Percentiles rank a stretch among this genome's conserved stretches.
These are phyloP conservation scores for Hygrophorus russula DNA, from an alignment of 768 basidiomycete genomes.

Conservation along the genomic window DNA sequence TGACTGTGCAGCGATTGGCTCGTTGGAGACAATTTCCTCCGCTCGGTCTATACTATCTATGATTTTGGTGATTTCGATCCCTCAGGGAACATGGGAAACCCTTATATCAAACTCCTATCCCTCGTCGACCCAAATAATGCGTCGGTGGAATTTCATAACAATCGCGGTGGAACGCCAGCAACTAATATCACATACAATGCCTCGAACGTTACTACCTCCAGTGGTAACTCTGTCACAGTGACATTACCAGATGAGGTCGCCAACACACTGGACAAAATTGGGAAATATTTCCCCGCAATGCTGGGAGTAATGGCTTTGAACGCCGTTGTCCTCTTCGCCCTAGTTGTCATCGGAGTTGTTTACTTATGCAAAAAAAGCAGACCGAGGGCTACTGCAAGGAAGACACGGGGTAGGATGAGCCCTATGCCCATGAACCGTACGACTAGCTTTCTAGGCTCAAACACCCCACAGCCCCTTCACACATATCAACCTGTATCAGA, in stretches of 20 bases:
- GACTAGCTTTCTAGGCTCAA: constrained; percentile 30
- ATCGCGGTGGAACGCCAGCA: constrained; percentile 53
- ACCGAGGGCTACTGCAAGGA: constrained; percentile 17
- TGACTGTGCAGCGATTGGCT: constrained; percentile 59
- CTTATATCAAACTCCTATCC: constrained; percentile 67
- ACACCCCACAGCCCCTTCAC: constrained; percentile 23
- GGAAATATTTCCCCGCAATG: constrained; percentile 59
- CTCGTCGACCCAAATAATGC: constrained; percentile 60
- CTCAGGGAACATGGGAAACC: constrained; percentile 55
- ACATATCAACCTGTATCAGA: constrained; percentile 69
- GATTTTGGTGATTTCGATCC: constrained; percentile 74
- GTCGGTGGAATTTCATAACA: constrained; percentile 56
- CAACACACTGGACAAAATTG: constrained; percentile 49
- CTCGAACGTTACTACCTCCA: constrained; percentile 26
- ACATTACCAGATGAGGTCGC: constrained; percentile 48
- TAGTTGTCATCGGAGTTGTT: constrained; percentile 42
- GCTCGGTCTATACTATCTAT: constrained; percentile 74
- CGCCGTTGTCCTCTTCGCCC: constrained; percentile 51
- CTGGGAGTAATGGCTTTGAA: constrained; percentile 71
- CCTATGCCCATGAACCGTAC: constrained; percentile 47
- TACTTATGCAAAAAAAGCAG: constrained; percentile 35
- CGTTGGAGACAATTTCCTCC: constrained; percentile 73
- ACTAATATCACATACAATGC: constrained; percentile 62
- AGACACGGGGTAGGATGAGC: constrained; percentile 33
- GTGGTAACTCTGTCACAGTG: constrained; percentile 32